Conservation (phyloP, 139 green algal genomes). For the Pleodorina starrii region DNA sequence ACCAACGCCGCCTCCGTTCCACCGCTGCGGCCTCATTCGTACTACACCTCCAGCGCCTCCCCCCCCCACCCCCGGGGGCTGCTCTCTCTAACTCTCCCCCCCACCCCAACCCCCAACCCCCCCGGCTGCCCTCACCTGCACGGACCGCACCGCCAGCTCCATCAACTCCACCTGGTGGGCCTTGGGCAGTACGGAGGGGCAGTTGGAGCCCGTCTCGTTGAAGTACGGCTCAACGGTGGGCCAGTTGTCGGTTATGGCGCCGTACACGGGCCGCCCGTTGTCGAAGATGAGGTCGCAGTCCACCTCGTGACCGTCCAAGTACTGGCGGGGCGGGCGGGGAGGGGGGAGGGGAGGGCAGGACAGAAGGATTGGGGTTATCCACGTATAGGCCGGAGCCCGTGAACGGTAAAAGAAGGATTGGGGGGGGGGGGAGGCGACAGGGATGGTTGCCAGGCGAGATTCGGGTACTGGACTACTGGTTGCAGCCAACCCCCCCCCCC, state of each 20-base stretch:
- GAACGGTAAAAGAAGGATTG: no score
- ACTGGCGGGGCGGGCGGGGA: slow-evolving; percentile 11
- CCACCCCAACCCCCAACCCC: background rate
- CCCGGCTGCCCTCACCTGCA: slow-evolving; percentile 66
- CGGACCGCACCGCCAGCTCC: slow-evolving; percentile 79
- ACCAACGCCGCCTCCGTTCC: no score
- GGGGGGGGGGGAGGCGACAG: no score
- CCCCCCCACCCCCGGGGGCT: no score
- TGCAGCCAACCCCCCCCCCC: no score
- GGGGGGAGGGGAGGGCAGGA: background rate
- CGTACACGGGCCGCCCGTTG: slow-evolving; percentile 85
- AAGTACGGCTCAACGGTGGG: slow-evolving; percentile 93
- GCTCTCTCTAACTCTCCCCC: no score
- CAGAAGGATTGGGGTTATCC: no score
- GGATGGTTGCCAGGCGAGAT: no score
- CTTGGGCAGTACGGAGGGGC: slow-evolving; percentile 84
- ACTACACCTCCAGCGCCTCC: no score
- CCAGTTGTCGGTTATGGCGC: slow-evolving; percentile 86
- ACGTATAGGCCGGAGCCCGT: no score
- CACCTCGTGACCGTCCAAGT: slow-evolving; percentile 59
- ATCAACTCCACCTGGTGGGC: slow-evolving; percentile 84
- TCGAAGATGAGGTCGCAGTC: slow-evolving; percentile 87
- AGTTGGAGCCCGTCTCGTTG: slow-evolving; percentile 94
- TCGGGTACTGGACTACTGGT: no score
- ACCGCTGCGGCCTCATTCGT: no score